Evolutionary conservation across 116 monocot species (phyloP).

Genomic region (Papilionanthe hybrid): DNA sequence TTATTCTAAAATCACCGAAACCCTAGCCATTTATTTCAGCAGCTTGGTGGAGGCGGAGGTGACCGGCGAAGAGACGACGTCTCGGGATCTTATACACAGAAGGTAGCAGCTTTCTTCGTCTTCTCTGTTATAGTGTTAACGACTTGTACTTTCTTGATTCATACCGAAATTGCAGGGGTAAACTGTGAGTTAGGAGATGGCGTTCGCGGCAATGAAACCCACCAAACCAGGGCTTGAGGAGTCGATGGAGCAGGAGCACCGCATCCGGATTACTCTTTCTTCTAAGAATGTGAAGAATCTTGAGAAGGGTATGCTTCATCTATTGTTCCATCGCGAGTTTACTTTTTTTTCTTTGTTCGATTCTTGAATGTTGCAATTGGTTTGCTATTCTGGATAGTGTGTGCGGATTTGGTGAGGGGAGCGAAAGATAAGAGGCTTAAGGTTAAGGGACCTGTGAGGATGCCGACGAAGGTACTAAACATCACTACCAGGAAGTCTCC

Average conservation of each 20-base stretch:
- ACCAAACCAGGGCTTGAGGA: constrained; percentile 36
- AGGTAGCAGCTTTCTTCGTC: background rate
- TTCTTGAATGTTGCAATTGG: background rate
- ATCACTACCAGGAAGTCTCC: constrained; percentile 73
- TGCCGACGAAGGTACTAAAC: constrained; percentile 61
- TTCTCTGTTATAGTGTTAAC: background rate
- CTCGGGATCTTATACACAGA: background rate
- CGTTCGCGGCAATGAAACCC: constrained; percentile 30
- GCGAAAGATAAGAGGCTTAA: constrained; percentile 47
- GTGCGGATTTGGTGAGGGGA: constrained; percentile 54
- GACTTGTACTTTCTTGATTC: too few relatives aligned
- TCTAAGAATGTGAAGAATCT: constrained; percentile 39
- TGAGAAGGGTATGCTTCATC: constrained; percentile 26
- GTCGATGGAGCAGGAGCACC: constrained; percentile 27
- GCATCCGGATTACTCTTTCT: constrained; percentile 38
- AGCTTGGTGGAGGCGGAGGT: background rate
- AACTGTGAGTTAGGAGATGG: background rate
- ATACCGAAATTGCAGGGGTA: background rate
- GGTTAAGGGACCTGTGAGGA: constrained; percentile 59
- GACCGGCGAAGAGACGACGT: background rate
- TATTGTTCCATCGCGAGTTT: background rate
- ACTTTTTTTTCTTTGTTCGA: background rate
- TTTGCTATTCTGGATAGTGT: constrained; percentile 24
- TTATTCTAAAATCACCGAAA: background rate
- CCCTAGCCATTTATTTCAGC: background rate